phyloP scores from a whole-genome alignment of 2,329 filamentous ascomycete species.

The Xylariaceae sp. region DNA sequence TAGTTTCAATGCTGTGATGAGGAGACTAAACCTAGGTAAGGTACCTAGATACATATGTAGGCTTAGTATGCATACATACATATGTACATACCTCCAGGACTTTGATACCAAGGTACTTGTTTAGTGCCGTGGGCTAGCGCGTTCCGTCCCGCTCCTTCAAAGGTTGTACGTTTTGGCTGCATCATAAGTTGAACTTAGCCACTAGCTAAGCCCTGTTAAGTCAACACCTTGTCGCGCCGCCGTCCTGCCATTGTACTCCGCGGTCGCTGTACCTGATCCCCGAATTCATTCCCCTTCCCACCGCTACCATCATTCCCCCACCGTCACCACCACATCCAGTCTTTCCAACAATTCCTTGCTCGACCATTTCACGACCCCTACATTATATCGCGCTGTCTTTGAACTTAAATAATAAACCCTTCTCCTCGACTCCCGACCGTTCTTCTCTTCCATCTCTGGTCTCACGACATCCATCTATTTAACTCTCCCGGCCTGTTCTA shows the following conservation, averaged over 20 bases:
- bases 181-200: slow-evolving; percentile 22
- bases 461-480: background rate
- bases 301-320: slow-evolving; percentile 18
- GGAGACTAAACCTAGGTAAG: background rate
- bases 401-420: slow-evolving; percentile 25
- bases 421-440: slow-evolving; percentile 8
- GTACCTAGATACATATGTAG: background rate
- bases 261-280: slow-evolving; percentile 27
- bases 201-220: slow-evolving; percentile 28
- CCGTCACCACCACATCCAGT: slow-evolving; percentile 24
- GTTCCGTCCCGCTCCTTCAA: slow-evolving; percentile 21
- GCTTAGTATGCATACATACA: no score
- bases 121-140: slow-evolving; percentile 25
- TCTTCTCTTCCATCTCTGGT: slow-evolving; percentile 9
- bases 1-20: no score
- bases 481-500: slow-evolving; percentile 10
- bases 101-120: no score
- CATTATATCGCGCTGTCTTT: slow-evolving; percentile 18
- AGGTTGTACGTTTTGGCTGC: slow-evolving; percentile 25
- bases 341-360: slow-evolving; percentile 27
- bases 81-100: no score
- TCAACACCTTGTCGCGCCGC: slow-evolving; percentile 6
- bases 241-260: slow-evolving; percentile 23
- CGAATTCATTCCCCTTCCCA: slow-evolving; percentile 4
- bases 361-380: slow-evolving; percentile 27